phyloP scores from a whole-genome alignment of 2,329 filamentous ascomycete genomes.

The Bipolaris cookei region DNA sequence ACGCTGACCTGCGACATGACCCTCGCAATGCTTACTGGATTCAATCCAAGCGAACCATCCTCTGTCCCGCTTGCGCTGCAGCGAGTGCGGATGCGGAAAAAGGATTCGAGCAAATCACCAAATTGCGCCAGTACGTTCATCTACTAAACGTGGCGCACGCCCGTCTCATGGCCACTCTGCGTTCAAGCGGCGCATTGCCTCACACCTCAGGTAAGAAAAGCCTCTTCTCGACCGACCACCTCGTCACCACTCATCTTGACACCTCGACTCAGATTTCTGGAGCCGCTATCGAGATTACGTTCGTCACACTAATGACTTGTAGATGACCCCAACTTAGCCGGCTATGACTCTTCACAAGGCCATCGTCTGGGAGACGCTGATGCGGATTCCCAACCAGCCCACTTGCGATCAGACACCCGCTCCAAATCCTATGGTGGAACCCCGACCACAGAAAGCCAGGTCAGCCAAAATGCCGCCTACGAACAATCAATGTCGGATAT shows the following conservation, averaged over 20 bases:
- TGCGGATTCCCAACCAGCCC: slow-evolving; percentile 58
- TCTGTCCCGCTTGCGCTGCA: slow-evolving; percentile 72
- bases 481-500: slow-evolving; percentile 97
- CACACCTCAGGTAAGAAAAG: slow-evolving; percentile 65
- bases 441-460: slow-evolving; percentile 59
- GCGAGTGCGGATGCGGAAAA: slow-evolving; percentile 62
- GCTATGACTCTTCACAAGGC: slow-evolving; percentile 71
- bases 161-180: slow-evolving; percentile 83
- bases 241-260: slow-evolving; percentile 42
- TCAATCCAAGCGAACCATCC: slow-evolving; percentile 69
- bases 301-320: slow-evolving; percentile 40
- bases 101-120: slow-evolving; percentile 78
- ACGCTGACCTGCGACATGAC: slow-evolving; percentile 71
- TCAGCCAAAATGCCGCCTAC: slow-evolving; percentile 70
- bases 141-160: slow-evolving; percentile 90
- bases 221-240: slow-evolving; percentile 21
- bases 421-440: slow-evolving; percentile 76
- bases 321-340: slow-evolving; percentile 73
- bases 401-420: slow-evolving; percentile 69
- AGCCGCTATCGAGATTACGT: slow-evolving; percentile 39
- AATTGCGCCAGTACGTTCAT: slow-evolving; percentile 93
- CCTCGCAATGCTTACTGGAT: slow-evolving; percentile 75
- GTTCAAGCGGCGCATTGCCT: slow-evolving; percentile 80
- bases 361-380: slow-evolving; percentile 59
- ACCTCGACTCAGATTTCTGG: slow-evolving; percentile 38